Evolutionary conservation across 2,329 filamentous ascomycete genomes (phyloP).

Genomic region (Colletotrichum sp.): DNA sequence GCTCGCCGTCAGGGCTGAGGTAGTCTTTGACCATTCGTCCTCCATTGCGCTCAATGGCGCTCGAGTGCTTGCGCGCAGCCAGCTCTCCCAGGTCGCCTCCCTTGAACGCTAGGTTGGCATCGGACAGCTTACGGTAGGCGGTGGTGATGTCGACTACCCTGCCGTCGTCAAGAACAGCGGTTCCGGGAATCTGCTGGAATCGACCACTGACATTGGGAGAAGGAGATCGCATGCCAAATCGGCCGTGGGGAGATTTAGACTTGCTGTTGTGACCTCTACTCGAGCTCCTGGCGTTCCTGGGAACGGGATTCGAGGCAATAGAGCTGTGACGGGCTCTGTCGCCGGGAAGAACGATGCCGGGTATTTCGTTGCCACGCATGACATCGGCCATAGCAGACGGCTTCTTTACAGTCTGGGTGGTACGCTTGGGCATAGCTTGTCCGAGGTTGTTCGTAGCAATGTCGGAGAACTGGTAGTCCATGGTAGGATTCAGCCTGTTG

Average conservation of each 20-base stretch:
- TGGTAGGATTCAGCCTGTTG: constrained; percentile 34
- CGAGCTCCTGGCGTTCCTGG: constrained; percentile 23
- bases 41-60: constrained; percentile 43
- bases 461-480: constrained; percentile 66
- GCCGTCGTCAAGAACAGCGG: constrained; percentile 63
- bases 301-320: constrained; percentile 30
- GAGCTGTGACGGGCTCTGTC: constrained; percentile 48
- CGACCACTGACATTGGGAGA: constrained; percentile 20
- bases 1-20: constrained; percentile 67
- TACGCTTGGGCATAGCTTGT: constrained; percentile 55
- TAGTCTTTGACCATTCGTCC: constrained; percentile 74
- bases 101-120: constrained; percentile 70
- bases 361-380: constrained; percentile 56
- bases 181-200: constrained; percentile 22
- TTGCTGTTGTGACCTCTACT: constrained; percentile 42
- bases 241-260: constrained; percentile 61
- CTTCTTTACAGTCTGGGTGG: constrained; percentile 48
- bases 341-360: constrained; percentile 53
- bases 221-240: constrained; percentile 34
- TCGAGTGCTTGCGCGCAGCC: constrained; percentile 58
- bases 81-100: constrained; percentile 68
- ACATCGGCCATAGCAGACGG: constrained; percentile 55
- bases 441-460: constrained; percentile 59
- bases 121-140: constrained; percentile 74
- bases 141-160: constrained; percentile 70